phyloP scores from a whole-genome alignment of 2,329 filamentous ascomycete species.

The Cladosporium sp. region DNA sequence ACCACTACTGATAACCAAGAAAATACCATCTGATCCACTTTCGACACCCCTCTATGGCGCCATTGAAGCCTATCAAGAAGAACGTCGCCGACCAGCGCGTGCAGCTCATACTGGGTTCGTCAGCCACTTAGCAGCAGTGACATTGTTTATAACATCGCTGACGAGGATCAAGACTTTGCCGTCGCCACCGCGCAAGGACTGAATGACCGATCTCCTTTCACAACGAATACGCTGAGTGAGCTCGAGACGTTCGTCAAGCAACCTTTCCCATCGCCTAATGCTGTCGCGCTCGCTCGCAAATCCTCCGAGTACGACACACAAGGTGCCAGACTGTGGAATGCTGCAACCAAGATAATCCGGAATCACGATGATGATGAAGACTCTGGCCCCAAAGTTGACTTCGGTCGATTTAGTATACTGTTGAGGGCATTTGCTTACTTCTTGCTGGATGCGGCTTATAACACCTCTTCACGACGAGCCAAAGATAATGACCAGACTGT shows the following conservation, averaged over 20 bases:
- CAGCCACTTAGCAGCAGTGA: neutral
- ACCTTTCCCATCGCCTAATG: constrained; percentile 21
- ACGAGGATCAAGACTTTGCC: constrained; percentile 1
- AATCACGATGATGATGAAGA: constrained; percentile 21
- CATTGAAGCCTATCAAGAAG: constrained; percentile 24
- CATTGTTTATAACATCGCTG: neutral
- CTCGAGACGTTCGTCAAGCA: constrained; percentile 22
- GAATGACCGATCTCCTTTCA: neutral
- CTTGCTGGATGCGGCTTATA: constrained; percentile 61
- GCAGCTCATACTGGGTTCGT: constrained; percentile 18
- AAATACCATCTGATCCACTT: neutral
- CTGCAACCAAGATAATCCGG: constrained; percentile 54
- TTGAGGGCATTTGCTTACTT: constrained; percentile 64
- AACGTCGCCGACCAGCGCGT: constrained; percentile 24
- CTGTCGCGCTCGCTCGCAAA: constrained; percentile 30
- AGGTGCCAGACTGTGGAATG: constrained; percentile 67
- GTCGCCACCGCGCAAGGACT: neutral
- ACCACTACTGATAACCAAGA: neutral
- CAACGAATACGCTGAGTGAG: constrained; percentile 17
- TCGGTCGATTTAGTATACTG: constrained; percentile 28
- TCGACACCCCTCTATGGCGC: constrained; percentile 23
- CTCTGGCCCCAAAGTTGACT: neutral
- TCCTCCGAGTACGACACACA: constrained; percentile 55
- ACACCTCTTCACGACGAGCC: constrained; percentile 27
- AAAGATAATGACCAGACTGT: constrained; percentile 38